phyloP scores from a whole-genome alignment of 1,139 yeast genomes.

The Protomyces inouyei region DNA sequence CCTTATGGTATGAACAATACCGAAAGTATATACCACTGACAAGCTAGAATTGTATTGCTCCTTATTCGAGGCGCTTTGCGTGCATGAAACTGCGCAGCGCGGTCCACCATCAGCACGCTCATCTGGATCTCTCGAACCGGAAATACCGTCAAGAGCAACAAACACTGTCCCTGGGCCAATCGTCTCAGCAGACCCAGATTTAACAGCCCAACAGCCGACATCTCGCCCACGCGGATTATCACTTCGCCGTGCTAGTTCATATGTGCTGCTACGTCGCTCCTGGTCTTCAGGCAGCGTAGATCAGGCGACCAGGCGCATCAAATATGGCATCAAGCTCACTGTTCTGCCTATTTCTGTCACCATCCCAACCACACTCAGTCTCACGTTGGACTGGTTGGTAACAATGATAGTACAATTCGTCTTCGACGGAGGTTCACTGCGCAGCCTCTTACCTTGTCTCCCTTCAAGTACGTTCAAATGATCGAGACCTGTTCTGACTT shows the following conservation, averaged over 20 bases:
- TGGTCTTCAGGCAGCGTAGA: slow-evolving; percentile 27
- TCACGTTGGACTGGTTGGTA: background rate
- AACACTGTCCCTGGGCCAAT: too few species aligned
- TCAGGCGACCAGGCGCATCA: slow-evolving; percentile 13
- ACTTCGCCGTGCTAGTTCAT: background rate
- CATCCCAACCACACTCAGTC: background rate
- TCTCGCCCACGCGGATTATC: slow-evolving; percentile 23
- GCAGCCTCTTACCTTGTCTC: background rate
- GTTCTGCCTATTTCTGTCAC: background rate
- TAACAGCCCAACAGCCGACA: background rate
- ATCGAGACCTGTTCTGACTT: slow-evolving; percentile 24
- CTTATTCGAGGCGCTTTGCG: too few species aligned
- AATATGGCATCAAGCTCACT: background rate
- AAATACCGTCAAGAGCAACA: too few species aligned
- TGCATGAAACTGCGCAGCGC: background rate
- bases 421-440: background rate
- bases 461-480: background rate
- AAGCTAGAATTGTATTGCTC: too few species aligned
- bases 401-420: background rate
- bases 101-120: background rate
- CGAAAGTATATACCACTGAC: too few species aligned
- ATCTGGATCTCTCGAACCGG: too few species aligned
- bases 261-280: background rate
- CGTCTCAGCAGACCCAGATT: too few species aligned
- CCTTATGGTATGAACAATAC: slow-evolving; percentile 2